Percentiles rank a stretch among this genome's conserved stretches.
phyloP scores from a whole-genome alignment of 2,329 filamentous ascomycete genomes.

The Ambrosiella xylebori region DNA sequence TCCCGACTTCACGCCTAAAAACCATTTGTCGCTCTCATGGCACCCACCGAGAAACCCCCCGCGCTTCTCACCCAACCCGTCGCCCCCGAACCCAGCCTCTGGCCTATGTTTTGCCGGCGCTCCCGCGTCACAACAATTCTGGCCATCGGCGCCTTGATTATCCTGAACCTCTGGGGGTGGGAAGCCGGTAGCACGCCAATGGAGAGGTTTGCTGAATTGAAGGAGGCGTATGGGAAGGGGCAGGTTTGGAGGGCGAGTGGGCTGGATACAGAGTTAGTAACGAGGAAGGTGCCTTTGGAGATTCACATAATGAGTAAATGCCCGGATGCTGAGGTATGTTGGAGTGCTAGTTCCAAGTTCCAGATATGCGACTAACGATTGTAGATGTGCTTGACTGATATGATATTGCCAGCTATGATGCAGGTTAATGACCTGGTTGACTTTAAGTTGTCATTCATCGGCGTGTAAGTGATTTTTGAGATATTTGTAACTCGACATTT shows the following conservation, averaged over 20 bases:
- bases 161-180: conserved; percentile 6
- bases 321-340: conserved; percentile 55
- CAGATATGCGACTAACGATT: not conserved
- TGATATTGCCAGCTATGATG: conserved; percentile 79
- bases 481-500: not conserved
- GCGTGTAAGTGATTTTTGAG: conserved; percentile 35
- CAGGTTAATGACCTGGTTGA: conserved; percentile 67
- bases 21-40: not conserved
- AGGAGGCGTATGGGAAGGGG: conserved; percentile 1
- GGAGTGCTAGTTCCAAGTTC: not conserved
- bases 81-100: conserved; percentile 4
- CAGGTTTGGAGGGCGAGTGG: not conserved
- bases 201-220: conserved; percentile 4
- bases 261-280: not conserved
- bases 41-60: not conserved
- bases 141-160: not conserved
- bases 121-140: not conserved
- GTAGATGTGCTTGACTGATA: conserved; percentile 56
- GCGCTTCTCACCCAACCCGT: not conserved
- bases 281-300: conserved; percentile 54
- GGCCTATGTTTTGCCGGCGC: not conserved
- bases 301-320: conserved; percentile 97
- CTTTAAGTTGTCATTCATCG: conserved; percentile 83
- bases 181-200: not conserved
- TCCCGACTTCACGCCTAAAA: not conserved